Percentiles rank a stretch among this genome's conserved stretches.
phyloP scores from a whole-genome alignment of 2,329 filamentous ascomycete species.

The Thelonectria olida region DNA sequence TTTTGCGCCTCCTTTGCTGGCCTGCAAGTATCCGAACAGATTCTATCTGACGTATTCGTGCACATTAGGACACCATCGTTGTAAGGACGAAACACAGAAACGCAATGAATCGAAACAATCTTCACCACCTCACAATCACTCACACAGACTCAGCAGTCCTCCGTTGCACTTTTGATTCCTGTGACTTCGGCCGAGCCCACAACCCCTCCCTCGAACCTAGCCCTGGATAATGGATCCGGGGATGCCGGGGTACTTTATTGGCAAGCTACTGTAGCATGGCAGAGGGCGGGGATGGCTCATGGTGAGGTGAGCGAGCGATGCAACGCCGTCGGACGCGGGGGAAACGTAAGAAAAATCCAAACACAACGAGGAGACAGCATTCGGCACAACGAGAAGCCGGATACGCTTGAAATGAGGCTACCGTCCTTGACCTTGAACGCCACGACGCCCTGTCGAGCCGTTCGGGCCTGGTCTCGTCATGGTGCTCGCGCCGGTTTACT shows the following conservation, averaged over 20 bases:
- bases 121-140: too few species aligned
- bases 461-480: background rate
- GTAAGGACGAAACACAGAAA: too few species aligned
- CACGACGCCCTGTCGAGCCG: too few species aligned
- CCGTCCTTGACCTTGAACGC: background rate
- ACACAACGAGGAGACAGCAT: background rate
- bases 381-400: slow-evolving; percentile 15
- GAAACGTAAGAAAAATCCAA: background rate
- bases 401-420: background rate
- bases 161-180: too few species aligned
- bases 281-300: slow-evolving; percentile 8
- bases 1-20: too few species aligned
- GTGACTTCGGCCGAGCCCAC: too few species aligned
- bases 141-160: too few species aligned
- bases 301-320: slow-evolving; percentile 17
- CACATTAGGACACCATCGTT: too few species aligned
- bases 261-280: background rate
- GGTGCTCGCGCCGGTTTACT: background rate
- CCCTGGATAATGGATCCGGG: slow-evolving; percentile 8
- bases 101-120: too few species aligned
- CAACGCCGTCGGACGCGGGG: slow-evolving; percentile 19
- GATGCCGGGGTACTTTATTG: background rate
- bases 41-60: too few species aligned
- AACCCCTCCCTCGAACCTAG: background rate
- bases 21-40: too few species aligned